Conservation (phyloP, 163 green algal species). For the Scenedesmus sp. region DNA sequence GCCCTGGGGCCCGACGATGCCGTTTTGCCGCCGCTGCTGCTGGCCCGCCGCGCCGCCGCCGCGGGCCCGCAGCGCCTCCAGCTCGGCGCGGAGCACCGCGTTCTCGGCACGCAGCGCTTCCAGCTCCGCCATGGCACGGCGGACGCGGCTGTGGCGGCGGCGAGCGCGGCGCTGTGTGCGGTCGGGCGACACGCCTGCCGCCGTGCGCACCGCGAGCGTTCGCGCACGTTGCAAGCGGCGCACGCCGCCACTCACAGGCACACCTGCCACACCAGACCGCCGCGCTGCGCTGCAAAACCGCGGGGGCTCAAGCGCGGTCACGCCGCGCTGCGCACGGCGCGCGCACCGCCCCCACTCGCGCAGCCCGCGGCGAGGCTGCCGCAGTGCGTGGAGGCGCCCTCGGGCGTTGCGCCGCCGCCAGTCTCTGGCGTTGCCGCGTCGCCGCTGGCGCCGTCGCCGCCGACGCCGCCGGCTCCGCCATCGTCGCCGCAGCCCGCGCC, state of each 20-base stretch:
- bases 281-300: too few species aligned
- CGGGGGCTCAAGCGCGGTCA: too few species aligned
- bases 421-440: background rate
- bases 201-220: too few species aligned
- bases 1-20: too few species aligned
- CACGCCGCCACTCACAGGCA: background rate
- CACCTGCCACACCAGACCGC: background rate
- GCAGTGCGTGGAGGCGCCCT: too few species aligned
- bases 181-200: too few species aligned
- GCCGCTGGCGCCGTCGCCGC: background rate
- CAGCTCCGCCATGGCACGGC: conserved; percentile 7
- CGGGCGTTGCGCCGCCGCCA: conserved; percentile 7
- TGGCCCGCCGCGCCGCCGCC: background rate
- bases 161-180: too few species aligned
- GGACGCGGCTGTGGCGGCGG: too few species aligned
- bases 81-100: background rate
- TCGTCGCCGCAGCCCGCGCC: background rate
- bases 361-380: too few species aligned
- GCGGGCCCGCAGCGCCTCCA: background rate
- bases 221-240: too few species aligned
- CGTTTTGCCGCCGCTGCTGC: conserved; percentile 5
- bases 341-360: too few species aligned
- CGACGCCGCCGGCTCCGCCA: background rate
- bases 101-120: conserved; percentile 25
- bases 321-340: too few species aligned